phyloP scores from a whole-genome alignment of 306 rosid genomes.

The Herpetospermum pedunculosum region DNA sequence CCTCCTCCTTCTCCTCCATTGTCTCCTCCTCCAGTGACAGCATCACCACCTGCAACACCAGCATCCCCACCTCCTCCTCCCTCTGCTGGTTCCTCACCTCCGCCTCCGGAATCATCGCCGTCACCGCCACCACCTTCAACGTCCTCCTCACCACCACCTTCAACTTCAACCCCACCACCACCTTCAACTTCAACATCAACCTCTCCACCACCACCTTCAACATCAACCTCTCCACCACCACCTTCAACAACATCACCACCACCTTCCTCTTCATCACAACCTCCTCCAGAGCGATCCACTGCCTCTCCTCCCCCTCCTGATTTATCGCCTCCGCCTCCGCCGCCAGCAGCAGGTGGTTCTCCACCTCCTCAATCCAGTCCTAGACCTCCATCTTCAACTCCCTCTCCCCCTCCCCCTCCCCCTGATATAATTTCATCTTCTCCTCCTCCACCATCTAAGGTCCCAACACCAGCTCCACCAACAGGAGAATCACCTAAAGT shows the following conservation, averaged over 20 bases:
- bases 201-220: conserved; percentile 22
- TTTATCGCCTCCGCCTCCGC: conserved; percentile 23
- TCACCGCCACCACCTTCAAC: conserved; percentile 16
- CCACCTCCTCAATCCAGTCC: conserved; percentile 50
- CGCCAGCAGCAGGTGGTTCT: conserved; percentile 22
- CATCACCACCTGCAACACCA: conserved; percentile 35
- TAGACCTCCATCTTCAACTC: conserved; percentile 27
- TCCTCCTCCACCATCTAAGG: conserved; percentile 51
- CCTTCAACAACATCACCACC: conserved; percentile 26
- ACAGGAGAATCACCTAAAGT: conserved; percentile 29
- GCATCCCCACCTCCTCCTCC: conserved; percentile 24
- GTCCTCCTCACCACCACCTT: conserved; percentile 17
- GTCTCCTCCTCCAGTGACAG: conserved; percentile 20
- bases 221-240: conserved; percentile 22
- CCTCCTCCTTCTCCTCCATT: conserved; percentile 23
- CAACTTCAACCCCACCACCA: conserved; percentile 30
- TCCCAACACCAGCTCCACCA: conserved; percentile 36
- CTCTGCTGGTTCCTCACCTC: conserved; percentile 30
- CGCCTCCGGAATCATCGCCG: conserved; percentile 28
- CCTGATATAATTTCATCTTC: conserved; percentile 23
- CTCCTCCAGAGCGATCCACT: conserved; percentile 19
- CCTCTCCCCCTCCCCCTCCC: conserved; percentile 56
- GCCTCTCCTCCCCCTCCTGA: conserved; percentile 39
- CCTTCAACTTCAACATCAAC: conserved; percentile 24
- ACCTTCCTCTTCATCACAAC: conserved; percentile 3